phyloP scores from a whole-genome alignment of 495 filamentous ascomycete species.

The Umbilicaria muhlenbergii region DNA sequence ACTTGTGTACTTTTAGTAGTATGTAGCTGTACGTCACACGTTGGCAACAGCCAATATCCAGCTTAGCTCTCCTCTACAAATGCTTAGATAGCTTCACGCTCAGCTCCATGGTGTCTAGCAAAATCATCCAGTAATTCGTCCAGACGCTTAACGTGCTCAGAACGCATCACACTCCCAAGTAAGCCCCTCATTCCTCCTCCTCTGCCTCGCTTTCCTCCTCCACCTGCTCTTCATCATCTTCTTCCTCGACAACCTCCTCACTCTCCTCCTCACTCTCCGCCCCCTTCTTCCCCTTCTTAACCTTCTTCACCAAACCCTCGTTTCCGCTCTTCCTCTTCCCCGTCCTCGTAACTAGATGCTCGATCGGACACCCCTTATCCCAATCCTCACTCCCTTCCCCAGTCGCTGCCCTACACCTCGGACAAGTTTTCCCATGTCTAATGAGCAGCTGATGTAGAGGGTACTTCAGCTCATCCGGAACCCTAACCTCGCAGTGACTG shows the following conservation, averaged over 20 bases:
- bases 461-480: conserved; percentile 82
- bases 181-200: too few species aligned
- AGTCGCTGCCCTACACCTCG: conserved; percentile 50
- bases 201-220: neutral
- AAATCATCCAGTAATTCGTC: too few species aligned
- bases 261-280: conserved; percentile 1
- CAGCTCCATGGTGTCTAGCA: too few species aligned
- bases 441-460: conserved; percentile 78
- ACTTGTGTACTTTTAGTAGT: too few species aligned
- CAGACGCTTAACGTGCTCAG: too few species aligned
- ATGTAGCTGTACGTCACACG: too few species aligned
- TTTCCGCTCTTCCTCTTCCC: conserved; percentile 11
- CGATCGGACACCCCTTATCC: conserved; percentile 34
- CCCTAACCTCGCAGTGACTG: conserved; percentile 61
- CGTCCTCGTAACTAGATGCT: conserved; percentile 30
- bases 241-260: neutral
- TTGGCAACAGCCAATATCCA: too few species aligned
- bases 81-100: too few species aligned
- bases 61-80: too few species aligned
- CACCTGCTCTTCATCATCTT: neutral
- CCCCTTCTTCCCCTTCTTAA: conserved; percentile 1
- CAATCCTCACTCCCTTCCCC: conserved; percentile 28
- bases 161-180: too few species aligned
- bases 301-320: neutral
- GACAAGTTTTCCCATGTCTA: conserved; percentile 68